These are phyloP conservation scores for Tetrastigma voinierianum DNA, from an alignment of 164 flowering plant species.

Conservation along the genomic window DNA sequence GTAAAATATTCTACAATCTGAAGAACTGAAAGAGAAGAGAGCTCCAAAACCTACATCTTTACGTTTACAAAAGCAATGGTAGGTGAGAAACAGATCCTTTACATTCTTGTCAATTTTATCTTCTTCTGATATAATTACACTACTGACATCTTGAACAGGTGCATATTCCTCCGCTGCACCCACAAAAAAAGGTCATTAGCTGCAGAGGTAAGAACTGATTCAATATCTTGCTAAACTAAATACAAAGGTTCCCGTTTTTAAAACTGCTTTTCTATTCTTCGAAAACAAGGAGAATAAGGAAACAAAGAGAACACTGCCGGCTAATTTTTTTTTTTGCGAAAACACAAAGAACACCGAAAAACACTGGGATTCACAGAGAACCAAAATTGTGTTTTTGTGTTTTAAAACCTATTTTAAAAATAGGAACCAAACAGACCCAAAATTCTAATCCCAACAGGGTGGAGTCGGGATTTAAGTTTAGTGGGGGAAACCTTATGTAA, in stretches of 20 bases:
- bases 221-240: background rate
- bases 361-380: too few species aligned
- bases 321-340: too few species aligned
- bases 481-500: too few species aligned
- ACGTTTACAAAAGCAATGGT: conserved; percentile 52
- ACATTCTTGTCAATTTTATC: conserved; percentile 31
- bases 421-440: too few species aligned
- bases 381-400: too few species aligned
- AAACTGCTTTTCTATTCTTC: too few species aligned
- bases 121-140: conserved; percentile 4
- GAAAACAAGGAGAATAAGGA: background rate
- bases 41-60: conserved; percentile 51
- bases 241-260: background rate
- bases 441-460: too few species aligned
- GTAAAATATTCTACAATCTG: background rate
- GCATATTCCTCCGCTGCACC: conserved; percentile 24
- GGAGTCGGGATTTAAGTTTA: too few species aligned
- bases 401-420: too few species aligned
- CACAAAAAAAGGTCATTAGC: background rate
- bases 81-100: conserved; percentile 45
- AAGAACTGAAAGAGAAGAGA: background rate
- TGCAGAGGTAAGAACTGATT: background rate
- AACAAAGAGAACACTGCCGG: too few species aligned
- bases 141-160: conserved; percentile 9
- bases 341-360: too few species aligned